These are phyloP conservation scores for Asterophora parasitica DNA, from an alignment of 768 basidiomycete genomes.

Conservation along the genomic window DNA sequence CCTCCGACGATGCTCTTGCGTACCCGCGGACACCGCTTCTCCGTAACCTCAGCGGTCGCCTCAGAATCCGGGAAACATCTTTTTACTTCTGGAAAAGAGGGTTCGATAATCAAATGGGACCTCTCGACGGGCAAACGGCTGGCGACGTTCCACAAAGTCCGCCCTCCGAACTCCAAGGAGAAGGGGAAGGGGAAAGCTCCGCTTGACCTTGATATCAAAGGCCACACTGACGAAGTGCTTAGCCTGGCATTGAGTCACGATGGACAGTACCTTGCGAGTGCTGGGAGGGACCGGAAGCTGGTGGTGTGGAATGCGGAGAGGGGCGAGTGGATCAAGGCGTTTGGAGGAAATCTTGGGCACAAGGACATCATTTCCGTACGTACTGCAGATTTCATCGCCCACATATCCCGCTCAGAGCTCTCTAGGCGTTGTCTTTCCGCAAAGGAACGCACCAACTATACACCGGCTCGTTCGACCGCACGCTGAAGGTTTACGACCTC, in stretches of 20 bases:
- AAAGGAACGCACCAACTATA: conserved; percentile 74
- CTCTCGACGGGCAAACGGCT: conserved; percentile 58
- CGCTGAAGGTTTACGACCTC: conserved; percentile 81
- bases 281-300: conserved; percentile 76
- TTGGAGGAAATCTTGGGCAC: conserved; percentile 74
- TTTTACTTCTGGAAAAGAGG: conserved; percentile 92
- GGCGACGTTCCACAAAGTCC: conserved; percentile 55
- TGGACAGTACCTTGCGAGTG: conserved; percentile 81
- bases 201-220: conserved; percentile 41
- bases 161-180: conserved; percentile 34
- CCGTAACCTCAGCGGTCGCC: conserved; percentile 78
- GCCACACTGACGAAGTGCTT: conserved; percentile 86
- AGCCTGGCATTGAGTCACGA: conserved; percentile 81
- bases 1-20: conserved; percentile 48
- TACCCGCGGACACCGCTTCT: conserved; percentile 69
- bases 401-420: conserved; percentile 3
- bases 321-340: conserved; percentile 72
- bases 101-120: conserved; percentile 84
- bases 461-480: conserved; percentile 79
- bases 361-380: conserved; percentile 38
- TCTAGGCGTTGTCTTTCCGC: conserved; percentile 67
- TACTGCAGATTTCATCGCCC: not conserved
- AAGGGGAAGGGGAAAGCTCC: conserved; percentile 50
- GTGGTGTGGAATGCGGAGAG: conserved; percentile 84
- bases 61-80: conserved; percentile 69